Evolutionary conservation across 2,329 filamentous ascomycete genomes (phyloP), one percentile per base, ranked within the genome.

Genomic region (Cladophialophora carrionii): DNA sequence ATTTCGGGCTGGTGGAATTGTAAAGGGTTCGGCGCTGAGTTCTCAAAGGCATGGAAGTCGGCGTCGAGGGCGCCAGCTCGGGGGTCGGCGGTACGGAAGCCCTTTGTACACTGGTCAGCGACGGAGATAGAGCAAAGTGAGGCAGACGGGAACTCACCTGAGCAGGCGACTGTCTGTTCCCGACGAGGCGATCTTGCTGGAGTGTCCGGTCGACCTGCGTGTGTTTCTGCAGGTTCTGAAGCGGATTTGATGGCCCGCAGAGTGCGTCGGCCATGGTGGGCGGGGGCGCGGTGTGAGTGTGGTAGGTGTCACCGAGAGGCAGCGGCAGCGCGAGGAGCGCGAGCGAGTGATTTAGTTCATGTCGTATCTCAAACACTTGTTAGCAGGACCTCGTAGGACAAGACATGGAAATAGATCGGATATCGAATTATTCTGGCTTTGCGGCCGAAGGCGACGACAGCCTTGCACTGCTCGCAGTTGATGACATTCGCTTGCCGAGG

Each of bases 181-280:
- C 64, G 41, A 82, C 77, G 54, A 90, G 73, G 58, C 88, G 87
- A 76, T 92, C 90, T 76, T 91, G 90, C 74, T 92, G 89, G 56
- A 90, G 80, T 9, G 87, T 87, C 61, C 88, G 83, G 74, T 92
- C 89, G 68, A 85, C 83, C 56, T 88, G 83, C 10, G 85, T 80
- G 76, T 92, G 89, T 72, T 89, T 87, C 72, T 89, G 85, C 74
- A 92, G 86, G 73, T 85, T 88, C 76, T 91, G 90, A 59, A 91
- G 84, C 68, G 89, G 84, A 77, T 90, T 92, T 12, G 90, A 90
- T 20, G 90, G 89, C 65, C 90, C 89, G 75, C 90, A 93, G 62
- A 90, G 80, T 71, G 84, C 82, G 73, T 90, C 87, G 59, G 85
- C 81, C 88, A 90, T 90, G 71, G n/a, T 24, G 22, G 48, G n/a